phyloP scores from a whole-genome alignment of 805 yeast species.

The Saccharomycopsis fibuligera region DNA sequence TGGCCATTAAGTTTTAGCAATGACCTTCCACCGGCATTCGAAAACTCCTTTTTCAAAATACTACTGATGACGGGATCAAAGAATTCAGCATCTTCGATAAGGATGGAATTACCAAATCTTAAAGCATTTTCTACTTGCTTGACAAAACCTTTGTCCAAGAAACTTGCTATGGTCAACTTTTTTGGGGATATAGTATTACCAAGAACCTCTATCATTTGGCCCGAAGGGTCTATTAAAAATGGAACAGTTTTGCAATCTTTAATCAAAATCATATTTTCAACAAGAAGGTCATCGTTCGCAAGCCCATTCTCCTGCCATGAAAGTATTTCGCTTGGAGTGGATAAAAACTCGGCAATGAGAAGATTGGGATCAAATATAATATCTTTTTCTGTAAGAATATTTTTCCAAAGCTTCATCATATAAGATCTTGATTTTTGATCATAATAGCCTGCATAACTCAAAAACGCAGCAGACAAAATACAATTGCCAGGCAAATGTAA shows the following conservation, averaged over 20 bases:
- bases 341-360: constrained; percentile 32
- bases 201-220: constrained; percentile 38
- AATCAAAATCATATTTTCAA: constrained; percentile 59
- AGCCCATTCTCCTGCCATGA: constrained; percentile 51
- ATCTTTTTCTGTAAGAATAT: constrained; percentile 29
- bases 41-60: constrained; percentile 54
- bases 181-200: constrained; percentile 27
- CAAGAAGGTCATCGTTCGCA: constrained; percentile 50
- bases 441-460: constrained; percentile 53
- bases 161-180: constrained; percentile 54
- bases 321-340: constrained; percentile 35
- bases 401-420: constrained; percentile 33
- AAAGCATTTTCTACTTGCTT: constrained; percentile 73
- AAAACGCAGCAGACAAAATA: constrained; percentile 53
- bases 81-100: constrained; percentile 74
- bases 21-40: constrained; percentile 62
- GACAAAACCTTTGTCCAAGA: constrained; percentile 58
- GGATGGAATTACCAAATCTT: constrained; percentile 71
- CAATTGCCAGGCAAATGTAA: constrained; percentile 56
- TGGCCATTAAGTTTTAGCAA: constrained; percentile 55
- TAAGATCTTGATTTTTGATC: constrained; percentile 42
- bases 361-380: constrained; percentile 36
- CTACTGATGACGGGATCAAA: constrained; percentile 69
- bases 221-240: constrained; percentile 69
- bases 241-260: constrained; percentile 37